Base-by-base conservation (phyloP, 495 filamentous ascomycete genomes). In the Penicillium coffeae region DNA sequence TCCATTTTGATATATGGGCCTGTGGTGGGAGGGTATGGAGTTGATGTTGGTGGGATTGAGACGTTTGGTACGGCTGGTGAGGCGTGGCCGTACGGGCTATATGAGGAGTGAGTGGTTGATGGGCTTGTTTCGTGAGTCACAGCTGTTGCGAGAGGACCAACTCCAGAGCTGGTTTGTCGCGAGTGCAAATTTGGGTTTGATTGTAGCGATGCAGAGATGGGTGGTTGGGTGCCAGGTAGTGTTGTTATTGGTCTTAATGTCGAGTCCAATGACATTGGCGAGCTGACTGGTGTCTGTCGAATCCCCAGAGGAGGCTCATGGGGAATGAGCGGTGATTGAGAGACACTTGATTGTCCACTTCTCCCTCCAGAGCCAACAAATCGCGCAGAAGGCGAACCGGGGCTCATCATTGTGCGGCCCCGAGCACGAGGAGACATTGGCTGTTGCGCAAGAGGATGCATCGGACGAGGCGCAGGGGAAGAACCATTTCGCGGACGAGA, bases 371-470 rank as follows among this genome's bases (percentile, higher is more conserved):
- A 45, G 41, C 61, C 50, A 10, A 66, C 63, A 44, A 73, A 68
- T 10, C 70, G 65, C 36, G 66, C 67, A 2, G 78, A 70, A 16
- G 86, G 85, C 13, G 86, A 88, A 47, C 74, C 74, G 16, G 86
- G 85, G 27, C 80, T 84, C 55, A 87, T 70, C n/a, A 82, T 74
- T 45, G 75, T 74, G 40, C 82, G 75, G 16, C 65, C 58, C 51
- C 56, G 62, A 61, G 56, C 69, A 52, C 49, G 70, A 38, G 65
- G 65, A 44, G 60, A 77, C 41, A 71, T 61, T 3, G 64, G 68
- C 49, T 55, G 68, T 51, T 55, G 67, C 16, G 52, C 50, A 21
- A 74, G 56, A 43, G 70, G 62, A 42, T 54, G 66, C 38, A 56
- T 55, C 12, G 64, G 51, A 38, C 68, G 68, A 16, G 60, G 53